Base-by-base conservation (phyloP, 2,329 filamentous ascomycete species). In the Aspergillus quadricinctus region DNA sequence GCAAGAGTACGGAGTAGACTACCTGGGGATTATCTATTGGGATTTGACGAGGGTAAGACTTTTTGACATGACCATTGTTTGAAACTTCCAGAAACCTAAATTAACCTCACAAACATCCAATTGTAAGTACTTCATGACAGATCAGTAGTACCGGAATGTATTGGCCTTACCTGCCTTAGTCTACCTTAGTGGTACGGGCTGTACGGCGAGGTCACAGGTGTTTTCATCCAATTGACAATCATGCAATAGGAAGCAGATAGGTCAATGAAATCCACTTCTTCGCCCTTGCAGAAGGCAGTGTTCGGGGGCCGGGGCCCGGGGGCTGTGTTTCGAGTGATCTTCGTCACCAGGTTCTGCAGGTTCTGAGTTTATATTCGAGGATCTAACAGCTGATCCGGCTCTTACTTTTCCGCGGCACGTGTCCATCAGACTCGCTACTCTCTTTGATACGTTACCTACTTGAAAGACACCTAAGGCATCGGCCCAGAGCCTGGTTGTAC, bases 381-480 rank as follows among this genome's bases (percentile, higher is more conserved):
- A 27, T n/a, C 35, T 8, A 17, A 54, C 40, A 55, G 53, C 49
- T 55, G 53, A 52, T 55, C 48, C 55, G 55, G 55, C 45, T 53
- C 48, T 50, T 48, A 53, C 8, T 10, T 9, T 57, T 53, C 55
- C 50, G 51, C 27, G 37, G 31, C 31, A 37, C 31, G 31, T 37
- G 31, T 17, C 6, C 31, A 37, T 17, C 31, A n/a, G 31, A 37
- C 3, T 37, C 31, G 29, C 11, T 31, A 14, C 11, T 8, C 27
- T 31, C 29, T 31, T 31, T 14, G 10, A 31, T 35, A 35, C 23
- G 4, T 1, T 4, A 14, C 3, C 1, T 37, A n/a, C 31, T 37
- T 37, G 1, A 37, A 37, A 37, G 31, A 37, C 31, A 37, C 31
- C 31, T 37, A 37, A 17, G 31, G 14, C 31, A 37, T 7, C 31